Evolutionary conservation across 164 flowering plant species (phyloP), one percentile per base, ranked within the genome.

Genomic region (Paratinospora sagittata): DNA sequence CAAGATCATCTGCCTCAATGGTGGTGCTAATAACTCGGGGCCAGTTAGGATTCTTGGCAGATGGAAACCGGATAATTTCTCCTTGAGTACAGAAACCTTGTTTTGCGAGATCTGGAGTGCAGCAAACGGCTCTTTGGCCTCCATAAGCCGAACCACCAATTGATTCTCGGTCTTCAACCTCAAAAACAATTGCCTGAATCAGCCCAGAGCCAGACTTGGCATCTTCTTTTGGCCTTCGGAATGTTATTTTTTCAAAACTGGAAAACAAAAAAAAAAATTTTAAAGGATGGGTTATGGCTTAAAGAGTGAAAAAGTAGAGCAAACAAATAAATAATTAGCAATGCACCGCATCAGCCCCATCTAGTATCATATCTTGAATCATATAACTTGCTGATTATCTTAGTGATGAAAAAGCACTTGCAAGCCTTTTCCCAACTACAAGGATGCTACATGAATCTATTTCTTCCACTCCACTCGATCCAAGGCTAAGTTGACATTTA

Each of bases 61-160:
- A 93, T 17, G 88, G 90, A 17, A 91, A 95, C 80, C 82, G 79
- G 67, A 96, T 92, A 41, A 96, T 71, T 61, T 90, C 86, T 27
- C 98, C 97, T 76, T 84, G 80, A 60, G 78, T 75, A 78, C 99
- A 96, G 17, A 84, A 93, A 69, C 99, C 99, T 52, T 90, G 75
- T 77, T 93, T 96, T 45, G 96, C 92, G 49, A 93, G 94, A 85
- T 96, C 99, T 9, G 84, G 70, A 11, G 95, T 85, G 88, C 99
- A 96, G 74, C 99, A 96, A 52, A 96, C 84, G 72, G 97, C 97
- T 80, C 98, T 89, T 80, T 96, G 99, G 55, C 99, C 99, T 13
- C 99, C 99, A 79, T 92, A 96, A 34, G 97, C 99, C 58, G 99
- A 96, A 49, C 99, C 99, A 27, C 98, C 99, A 57, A 96, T 85